These are phyloP conservation scores for Hymenoscyphus infarciens DNA, from an alignment of 2,329 filamentous ascomycete species.

Conservation along the genomic window DNA sequence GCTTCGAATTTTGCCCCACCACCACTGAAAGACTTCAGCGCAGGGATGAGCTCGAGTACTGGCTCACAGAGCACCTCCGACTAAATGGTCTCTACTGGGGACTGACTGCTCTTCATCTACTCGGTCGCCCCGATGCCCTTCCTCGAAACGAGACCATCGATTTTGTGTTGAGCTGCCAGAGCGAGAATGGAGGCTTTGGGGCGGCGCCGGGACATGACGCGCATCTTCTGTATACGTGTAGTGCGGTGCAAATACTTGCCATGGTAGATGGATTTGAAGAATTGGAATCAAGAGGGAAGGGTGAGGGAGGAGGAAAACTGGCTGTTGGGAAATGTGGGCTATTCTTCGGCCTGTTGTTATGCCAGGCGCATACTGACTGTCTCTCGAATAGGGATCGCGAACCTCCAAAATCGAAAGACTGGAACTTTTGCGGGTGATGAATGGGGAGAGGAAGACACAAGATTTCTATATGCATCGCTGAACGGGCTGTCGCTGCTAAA, in stretches of 20 bases:
- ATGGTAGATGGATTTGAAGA: slow-evolving; percentile 81
- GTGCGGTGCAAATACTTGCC: slow-evolving; percentile 88
- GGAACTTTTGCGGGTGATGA: slow-evolving; percentile 92
- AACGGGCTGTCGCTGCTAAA: slow-evolving; percentile 84
- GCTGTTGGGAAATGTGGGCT: slow-evolving; percentile 75
- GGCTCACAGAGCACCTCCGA: slow-evolving; percentile 93
- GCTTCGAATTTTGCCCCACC: slow-evolving; percentile 22
- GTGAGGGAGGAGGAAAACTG: slow-evolving; percentile 51
- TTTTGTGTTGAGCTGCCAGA: slow-evolving; percentile 94
- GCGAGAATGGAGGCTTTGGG: slow-evolving; percentile 85
- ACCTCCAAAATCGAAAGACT: slow-evolving; percentile 72
- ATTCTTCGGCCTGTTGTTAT: slow-evolving; percentile 8
- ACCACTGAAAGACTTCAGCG: slow-evolving; percentile 50
- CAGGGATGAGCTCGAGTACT: slow-evolving; percentile 95
- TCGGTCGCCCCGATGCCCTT: slow-evolving; percentile 76
- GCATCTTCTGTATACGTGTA: slow-evolving; percentile 94
- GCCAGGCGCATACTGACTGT: slow-evolving; percentile 17
- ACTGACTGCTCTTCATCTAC: slow-evolving; percentile 79
- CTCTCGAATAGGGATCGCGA: slow-evolving; percentile 62
- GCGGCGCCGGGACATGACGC: slow-evolving; percentile 92
- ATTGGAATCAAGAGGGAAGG: slow-evolving; percentile 57
- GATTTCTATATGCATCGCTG: slow-evolving; percentile 87
- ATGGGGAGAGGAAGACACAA: slow-evolving; percentile 94
- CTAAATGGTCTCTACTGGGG: slow-evolving; percentile 98
- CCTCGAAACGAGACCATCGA: slow-evolving; percentile 78